phyloP scores from a whole-genome alignment of 306 rosid species.

The Medicago lupulina region DNA sequence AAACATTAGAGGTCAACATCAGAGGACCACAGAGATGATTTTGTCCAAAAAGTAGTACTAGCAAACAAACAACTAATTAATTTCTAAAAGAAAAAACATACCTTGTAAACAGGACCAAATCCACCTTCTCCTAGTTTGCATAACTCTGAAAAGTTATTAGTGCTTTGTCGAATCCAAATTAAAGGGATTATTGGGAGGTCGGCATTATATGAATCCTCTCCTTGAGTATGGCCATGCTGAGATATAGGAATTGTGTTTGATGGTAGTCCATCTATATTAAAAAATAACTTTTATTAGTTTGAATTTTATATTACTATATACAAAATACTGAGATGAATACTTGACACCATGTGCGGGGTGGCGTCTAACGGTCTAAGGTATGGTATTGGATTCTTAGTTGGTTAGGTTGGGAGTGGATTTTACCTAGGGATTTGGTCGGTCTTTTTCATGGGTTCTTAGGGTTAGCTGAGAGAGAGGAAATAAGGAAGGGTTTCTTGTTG shows the following conservation, averaged over 20 bases:
- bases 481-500: too few species aligned
- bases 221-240: background rate
- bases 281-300: background rate
- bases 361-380: too few species aligned
- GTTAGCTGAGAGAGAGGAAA: too few species aligned
- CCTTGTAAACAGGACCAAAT: slow-evolving; percentile 60
- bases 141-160: slow-evolving; percentile 51
- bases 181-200: slow-evolving; percentile 42
- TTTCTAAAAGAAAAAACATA: background rate
- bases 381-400: too few species aligned
- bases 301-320: background rate
- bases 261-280: slow-evolving; percentile 3
- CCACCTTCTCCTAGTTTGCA: slow-evolving; percentile 72
- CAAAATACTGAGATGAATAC: background rate
- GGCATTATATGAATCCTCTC: background rate
- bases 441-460: too few species aligned
- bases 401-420: too few species aligned
- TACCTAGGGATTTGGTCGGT: too few species aligned
- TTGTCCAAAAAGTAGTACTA: too few species aligned
- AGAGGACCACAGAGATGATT: too few species aligned
- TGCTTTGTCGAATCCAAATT: slow-evolving; percentile 36
- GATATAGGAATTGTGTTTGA: background rate
- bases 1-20: too few species aligned
- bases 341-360: background rate
- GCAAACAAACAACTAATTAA: too few species aligned